Base-by-base conservation (phyloP, 2,329 filamentous ascomycete genomes). In the Lachnellula hyalina region DNA sequence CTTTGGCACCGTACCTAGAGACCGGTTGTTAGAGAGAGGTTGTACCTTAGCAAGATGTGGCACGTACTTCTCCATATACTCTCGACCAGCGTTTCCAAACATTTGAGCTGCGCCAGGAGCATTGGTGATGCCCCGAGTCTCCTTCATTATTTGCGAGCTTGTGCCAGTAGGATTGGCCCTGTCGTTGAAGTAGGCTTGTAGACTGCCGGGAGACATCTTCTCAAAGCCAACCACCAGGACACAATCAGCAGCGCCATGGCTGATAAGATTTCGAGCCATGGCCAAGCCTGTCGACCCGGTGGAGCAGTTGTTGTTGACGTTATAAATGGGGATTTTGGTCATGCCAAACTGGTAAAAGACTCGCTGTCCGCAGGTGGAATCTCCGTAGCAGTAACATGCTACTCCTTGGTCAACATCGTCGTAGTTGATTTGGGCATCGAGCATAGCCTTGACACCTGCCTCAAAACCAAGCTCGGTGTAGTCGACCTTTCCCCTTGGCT, bases 291-390 rank as follows among this genome's bases (percentile, higher is more conserved):
- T 96, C 4, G 87, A 91, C n/a, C 93, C 94, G 0, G 93, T 97
- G 4, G 89, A 90, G 79, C 93, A 97, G 78, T 96, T 96, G 80
- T 97, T 97, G 82, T 96, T 97, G 69, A 96, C 90, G 69, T 97
- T 97, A 79, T 95, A 92, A 70, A 97, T 90, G 67, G 93, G 93
- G 65, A 97, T 96, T 68, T 87, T 81, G 44, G 92, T 96, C 86
- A 97, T 92, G 76, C 93, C 94, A 72, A 97, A 96, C 75, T 97
- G 93, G 76, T 97, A 97, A 75, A 97, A 96, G 68, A 97, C 92
- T 62, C 93, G 87, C 78, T 97, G 93, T 47, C 93, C 93, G 73
- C 89, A 94, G 53, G 93, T 96, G 61, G 85, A 91, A 77, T 97
- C 93, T 68, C 93, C 93, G 72, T 96, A 96, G 80, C 91, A 96